A percentile compares a stretch with the other conserved stretches of the same genome.
These are phyloP conservation scores for Microdochium trichocladiopsis DNA, from an alignment of 2,329 filamentous ascomycete genomes.

Conservation along the genomic window DNA sequence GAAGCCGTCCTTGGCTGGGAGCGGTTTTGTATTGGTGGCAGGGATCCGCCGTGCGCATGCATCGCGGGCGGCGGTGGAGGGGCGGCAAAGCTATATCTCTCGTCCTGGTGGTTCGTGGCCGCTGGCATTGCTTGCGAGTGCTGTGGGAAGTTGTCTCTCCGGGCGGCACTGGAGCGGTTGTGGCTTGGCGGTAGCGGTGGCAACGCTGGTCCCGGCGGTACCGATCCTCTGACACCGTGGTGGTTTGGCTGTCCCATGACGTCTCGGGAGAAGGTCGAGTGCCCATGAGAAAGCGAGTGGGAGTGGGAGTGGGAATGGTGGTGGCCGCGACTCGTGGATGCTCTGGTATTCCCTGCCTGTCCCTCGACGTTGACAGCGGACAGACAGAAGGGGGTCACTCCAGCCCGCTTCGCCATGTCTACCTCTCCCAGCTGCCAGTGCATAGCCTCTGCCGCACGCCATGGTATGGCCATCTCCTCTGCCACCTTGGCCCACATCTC, in stretches of 20 bases:
- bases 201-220: neutral
- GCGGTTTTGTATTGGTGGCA: slow-evolving; percentile 19
- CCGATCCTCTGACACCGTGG: neutral
- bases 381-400: slow-evolving; percentile 77
- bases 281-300: slow-evolving; percentile 40
- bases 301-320: slow-evolving; percentile 31
- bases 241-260: slow-evolving; percentile 27
- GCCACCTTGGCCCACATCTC: slow-evolving; percentile 98
- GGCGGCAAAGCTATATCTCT: neutral
- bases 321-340: slow-evolving; percentile 25
- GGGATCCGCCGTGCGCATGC: slow-evolving; percentile 11
- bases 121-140: neutral
- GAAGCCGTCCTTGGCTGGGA: slow-evolving; percentile 33
- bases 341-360: slow-evolving; percentile 28
- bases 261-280: slow-evolving; percentile 37
- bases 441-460: slow-evolving; percentile 95
- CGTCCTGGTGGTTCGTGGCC: neutral
- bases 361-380: slow-evolving; percentile 40
- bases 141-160: neutral
- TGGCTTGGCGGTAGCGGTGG: neutral
- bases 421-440: slow-evolving; percentile 93
- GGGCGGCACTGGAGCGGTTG: neutral
- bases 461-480: slow-evolving; percentile 90
- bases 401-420: slow-evolving; percentile 90
- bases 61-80: slow-evolving; percentile 10